Percentiles rank a stretch among this genome's conserved stretches.
These are phyloP conservation scores for Pseudozyma hubeiensis DNA, from an alignment of 1,284 basidiomycete species.

Conservation along the genomic window DNA sequence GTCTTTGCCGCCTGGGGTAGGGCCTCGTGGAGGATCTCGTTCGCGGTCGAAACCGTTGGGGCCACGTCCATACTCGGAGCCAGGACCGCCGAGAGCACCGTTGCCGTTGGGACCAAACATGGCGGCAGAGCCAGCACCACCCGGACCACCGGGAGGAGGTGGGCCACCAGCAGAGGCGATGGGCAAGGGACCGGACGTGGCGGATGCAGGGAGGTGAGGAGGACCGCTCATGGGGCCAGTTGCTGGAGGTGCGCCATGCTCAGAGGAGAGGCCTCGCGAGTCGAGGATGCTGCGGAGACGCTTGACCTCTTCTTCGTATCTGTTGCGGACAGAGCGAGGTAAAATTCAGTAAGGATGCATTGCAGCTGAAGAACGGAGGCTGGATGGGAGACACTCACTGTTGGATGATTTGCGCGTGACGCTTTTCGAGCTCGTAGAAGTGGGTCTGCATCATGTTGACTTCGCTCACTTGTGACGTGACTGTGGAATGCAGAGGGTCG, in stretches of 20 bases:
- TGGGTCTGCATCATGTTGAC: constrained; percentile 71
- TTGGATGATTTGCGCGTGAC: constrained; percentile 78
- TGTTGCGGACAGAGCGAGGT: constrained; percentile 33
- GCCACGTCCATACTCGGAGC: constrained; percentile 44
- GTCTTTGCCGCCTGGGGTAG: constrained; percentile 66
- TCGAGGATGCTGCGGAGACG: constrained; percentile 78
- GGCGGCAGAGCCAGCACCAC: constrained; percentile 64
- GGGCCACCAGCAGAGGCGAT: constrained; percentile 70
- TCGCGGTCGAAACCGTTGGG: constrained; percentile 64
- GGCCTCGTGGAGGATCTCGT: constrained; percentile 60
- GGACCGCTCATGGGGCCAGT: constrained; percentile 47
- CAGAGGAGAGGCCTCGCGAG: constrained; percentile 49
- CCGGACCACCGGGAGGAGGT: constrained; percentile 70
- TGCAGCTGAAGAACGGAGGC: background rate
- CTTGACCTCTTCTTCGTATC: constrained; percentile 79
- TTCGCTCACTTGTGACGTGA: constrained; percentile 59
- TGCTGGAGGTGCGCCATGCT: constrained; percentile 46
- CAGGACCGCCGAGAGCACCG: constrained; percentile 36
- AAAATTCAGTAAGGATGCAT: background rate
- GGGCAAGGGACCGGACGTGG: constrained; percentile 56
- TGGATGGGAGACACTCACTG: constrained; percentile 70
- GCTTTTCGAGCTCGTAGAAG: constrained; percentile 81
- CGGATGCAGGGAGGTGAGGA: constrained; percentile 54
- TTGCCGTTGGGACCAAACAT: constrained; percentile 52
- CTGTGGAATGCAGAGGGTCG: constrained; percentile 13